Evolutionary conservation across 768 basidiomycete genomes (phyloP).

Genomic region (Saitozyma sp.): DNA sequence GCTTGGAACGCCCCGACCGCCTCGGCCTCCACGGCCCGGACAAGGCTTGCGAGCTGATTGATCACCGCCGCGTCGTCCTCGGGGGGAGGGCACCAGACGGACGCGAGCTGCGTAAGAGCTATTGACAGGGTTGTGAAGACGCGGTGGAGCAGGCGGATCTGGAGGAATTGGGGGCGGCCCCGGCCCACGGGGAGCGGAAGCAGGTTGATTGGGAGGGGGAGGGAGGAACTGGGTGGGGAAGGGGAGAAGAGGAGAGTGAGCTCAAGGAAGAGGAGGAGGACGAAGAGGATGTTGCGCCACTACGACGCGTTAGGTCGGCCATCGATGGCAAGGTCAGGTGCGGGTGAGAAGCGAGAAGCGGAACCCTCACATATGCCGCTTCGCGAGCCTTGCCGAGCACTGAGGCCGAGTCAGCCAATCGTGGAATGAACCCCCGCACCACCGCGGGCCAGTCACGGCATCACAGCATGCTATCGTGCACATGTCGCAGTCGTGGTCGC

Average conservation of each 20-base stretch:
- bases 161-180: slow-evolving; percentile 22
- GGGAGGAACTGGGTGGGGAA: slow-evolving; percentile 15
- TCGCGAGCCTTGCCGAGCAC: slow-evolving; percentile 32
- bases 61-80: slow-evolving; percentile 1
- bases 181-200: not conserved
- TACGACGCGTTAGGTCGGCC: slow-evolving; percentile 3
- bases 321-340: not conserved
- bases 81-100: slow-evolving; percentile 22
- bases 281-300: slow-evolving; percentile 38
- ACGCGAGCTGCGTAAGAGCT: slow-evolving; percentile 37
- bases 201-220: slow-evolving; percentile 3
- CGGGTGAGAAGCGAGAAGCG: slow-evolving; percentile 1
- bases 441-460: not conserved
- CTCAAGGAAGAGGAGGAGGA: slow-evolving; percentile 28
- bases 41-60: slow-evolving; percentile 8
- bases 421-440: not conserved
- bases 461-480: too few species aligned
- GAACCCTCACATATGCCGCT: slow-evolving; percentile 34
- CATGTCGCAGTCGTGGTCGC: too few species aligned
- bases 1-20: slow-evolving; percentile 11
- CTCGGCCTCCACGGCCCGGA: slow-evolving; percentile 19
- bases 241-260: slow-evolving; percentile 34
- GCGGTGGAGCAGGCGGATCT: slow-evolving; percentile 29
- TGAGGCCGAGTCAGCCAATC: not conserved
- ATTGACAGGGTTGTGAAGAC: slow-evolving; percentile 30